phyloP scores from a whole-genome alignment of 2,329 filamentous ascomycete species.

The Didymella lethalis region DNA sequence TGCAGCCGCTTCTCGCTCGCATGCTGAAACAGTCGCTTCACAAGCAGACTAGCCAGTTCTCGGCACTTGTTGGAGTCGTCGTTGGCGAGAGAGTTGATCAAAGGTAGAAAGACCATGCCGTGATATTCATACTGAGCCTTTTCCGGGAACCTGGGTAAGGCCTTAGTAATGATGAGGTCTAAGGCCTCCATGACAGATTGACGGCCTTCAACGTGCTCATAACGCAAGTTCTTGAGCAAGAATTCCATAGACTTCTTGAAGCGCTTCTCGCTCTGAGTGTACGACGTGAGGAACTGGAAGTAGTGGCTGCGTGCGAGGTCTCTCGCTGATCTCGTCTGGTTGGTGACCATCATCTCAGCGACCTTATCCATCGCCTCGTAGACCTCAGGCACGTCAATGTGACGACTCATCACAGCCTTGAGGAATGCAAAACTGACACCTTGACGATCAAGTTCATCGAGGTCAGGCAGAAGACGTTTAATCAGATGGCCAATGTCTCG shows the following conservation, averaged over 20 bases:
- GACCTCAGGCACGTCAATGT: constrained; percentile 82
- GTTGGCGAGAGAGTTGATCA: constrained; percentile 86
- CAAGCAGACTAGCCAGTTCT: constrained; percentile 77
- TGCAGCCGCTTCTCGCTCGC: constrained; percentile 76
- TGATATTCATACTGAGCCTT: constrained; percentile 80
- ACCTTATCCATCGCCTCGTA: constrained; percentile 88
- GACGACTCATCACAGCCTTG: constrained; percentile 83
- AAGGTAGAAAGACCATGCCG: constrained; percentile 81
- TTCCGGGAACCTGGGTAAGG: constrained; percentile 63
- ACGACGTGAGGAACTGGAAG: constrained; percentile 92
- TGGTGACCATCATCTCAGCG: constrained; percentile 92
- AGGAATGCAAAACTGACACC: constrained; percentile 96
- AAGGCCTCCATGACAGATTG: constrained; percentile 93
- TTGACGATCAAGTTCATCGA: constrained; percentile 91
- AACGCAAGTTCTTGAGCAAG: constrained; percentile 88
- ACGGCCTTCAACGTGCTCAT: constrained; percentile 85
- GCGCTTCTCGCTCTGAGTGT: constrained; percentile 87
- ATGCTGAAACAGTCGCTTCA: constrained; percentile 81
- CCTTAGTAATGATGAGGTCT: constrained; percentile 84
- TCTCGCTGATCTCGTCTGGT: constrained; percentile 86
- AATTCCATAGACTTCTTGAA: constrained; percentile 91
- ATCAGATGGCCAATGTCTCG: constrained; percentile 83
- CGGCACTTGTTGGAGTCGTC: constrained; percentile 88
- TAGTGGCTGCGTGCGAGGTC: constrained; percentile 89
- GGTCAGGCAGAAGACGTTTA: constrained; percentile 80